Percentiles rank a stretch among this genome's conserved stretches.
These are phyloP conservation scores for Ensete ventricosum DNA, from an alignment of 176 grass and related monocot species.

Conservation along the genomic window DNA sequence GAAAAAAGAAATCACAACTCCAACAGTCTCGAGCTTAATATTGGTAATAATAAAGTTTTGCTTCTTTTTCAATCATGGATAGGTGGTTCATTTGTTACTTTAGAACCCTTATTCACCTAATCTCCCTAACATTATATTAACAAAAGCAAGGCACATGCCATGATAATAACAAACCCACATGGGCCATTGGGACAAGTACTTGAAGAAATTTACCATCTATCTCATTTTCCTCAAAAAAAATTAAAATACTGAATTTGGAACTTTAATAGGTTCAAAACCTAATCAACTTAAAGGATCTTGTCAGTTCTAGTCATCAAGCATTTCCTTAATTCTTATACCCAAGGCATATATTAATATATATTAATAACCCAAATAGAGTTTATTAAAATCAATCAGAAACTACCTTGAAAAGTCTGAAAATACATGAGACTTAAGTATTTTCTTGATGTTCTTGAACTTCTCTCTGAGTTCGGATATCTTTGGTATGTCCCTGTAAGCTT, in stretches of 20 bases:
- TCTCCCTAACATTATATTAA: no score
- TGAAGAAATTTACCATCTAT: no score
- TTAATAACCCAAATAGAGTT: background rate
- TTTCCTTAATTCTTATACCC: background rate
- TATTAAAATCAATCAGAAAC: constrained; percentile 13
- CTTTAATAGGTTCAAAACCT: background rate
- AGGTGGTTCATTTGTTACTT: no score
- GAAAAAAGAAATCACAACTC: no score
- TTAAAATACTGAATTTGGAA: background rate
- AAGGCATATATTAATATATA: background rate
- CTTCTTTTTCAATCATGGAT: no score
- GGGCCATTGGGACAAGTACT: background rate
- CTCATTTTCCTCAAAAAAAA: background rate
- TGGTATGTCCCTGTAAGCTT: constrained; percentile 92
- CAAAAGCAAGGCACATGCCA: no score
- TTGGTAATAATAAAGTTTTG: no score
- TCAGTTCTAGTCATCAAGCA: background rate
- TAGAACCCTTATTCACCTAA: no score
- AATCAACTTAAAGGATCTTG: background rate
- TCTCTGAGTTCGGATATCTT: constrained; percentile 98
- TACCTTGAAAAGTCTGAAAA: constrained; percentile 99
- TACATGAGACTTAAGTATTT: constrained; percentile 97
- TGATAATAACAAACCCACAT: no score
- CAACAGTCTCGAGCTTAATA: no score
- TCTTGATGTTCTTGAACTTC: constrained; percentile 99